These are phyloP conservation scores for Exophiala xenobiotica DNA, from an alignment of 2,329 filamentous ascomycete genomes.

Conservation along the genomic window DNA sequence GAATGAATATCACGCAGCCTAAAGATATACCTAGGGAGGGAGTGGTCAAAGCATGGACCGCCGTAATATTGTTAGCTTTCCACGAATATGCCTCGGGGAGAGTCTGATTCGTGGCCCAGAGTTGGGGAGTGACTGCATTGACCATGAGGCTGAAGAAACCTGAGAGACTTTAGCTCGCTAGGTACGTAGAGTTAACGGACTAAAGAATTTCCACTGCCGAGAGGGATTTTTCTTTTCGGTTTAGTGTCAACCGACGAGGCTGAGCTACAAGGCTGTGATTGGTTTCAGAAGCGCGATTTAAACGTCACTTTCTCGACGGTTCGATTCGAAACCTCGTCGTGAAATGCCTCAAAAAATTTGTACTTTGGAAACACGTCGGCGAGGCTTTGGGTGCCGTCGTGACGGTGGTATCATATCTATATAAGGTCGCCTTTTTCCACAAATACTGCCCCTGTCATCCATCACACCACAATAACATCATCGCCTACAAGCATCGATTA, in stretches of 20 bases:
- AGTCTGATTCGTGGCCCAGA: neutral
- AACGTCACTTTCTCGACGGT: neutral
- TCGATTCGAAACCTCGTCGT: neutral
- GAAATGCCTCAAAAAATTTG: neutral
- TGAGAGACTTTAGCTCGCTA: too few species aligned
- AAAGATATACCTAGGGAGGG: constrained; percentile 1
- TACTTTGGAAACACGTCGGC: too few species aligned
- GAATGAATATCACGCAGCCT: constrained; percentile 1
- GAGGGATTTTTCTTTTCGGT: neutral
- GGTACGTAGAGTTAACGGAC: too few species aligned
- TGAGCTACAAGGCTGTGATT: neutral
- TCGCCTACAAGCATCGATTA: neutral
- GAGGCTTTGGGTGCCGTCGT: too few species aligned
- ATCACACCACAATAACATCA: neutral
- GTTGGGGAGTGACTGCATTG: neutral
- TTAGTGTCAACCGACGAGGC: neutral
- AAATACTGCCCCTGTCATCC: neutral
- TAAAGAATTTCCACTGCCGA: neutral
- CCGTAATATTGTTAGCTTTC: too few species aligned
- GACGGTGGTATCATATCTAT: neutral
- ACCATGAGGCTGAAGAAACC: neutral
- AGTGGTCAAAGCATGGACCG: neutral
- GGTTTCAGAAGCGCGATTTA: neutral
- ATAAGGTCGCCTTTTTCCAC: neutral
- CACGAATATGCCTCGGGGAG: too few species aligned